Conservation (phyloP, 768 basidiomycete species). For the Rickenella mellea region DNA sequence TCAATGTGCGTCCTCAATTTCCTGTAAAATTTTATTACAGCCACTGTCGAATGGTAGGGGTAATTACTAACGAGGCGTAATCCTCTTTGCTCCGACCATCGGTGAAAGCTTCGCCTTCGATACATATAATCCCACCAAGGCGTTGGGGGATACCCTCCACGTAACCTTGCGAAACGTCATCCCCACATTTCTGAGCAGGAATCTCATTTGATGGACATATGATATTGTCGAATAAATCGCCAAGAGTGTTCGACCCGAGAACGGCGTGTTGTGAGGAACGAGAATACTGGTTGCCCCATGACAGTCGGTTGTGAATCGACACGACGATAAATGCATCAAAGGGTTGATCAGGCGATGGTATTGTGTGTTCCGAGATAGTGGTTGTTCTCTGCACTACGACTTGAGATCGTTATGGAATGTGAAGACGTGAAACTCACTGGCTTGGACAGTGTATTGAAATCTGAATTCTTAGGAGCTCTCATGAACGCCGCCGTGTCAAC, state of each 20-base stretch:
- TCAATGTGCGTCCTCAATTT: conserved; percentile 34
- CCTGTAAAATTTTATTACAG: conserved; percentile 18
- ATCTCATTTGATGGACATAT: conserved; percentile 55
- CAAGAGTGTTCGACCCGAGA: conserved; percentile 63
- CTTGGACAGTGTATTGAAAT: conserved; percentile 47
- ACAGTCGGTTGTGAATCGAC: conserved; percentile 49
- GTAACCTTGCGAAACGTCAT: conserved; percentile 20
- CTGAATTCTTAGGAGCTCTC: conserved; percentile 53
- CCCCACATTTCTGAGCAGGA: conserved; percentile 34
- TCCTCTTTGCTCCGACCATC: conserved; percentile 38
- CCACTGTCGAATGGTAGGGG: conserved; percentile 1
- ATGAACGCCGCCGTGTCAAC: conserved; percentile 51
- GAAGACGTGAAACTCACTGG: conserved; percentile 21
- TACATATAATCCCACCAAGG: conserved; percentile 42
- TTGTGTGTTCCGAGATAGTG: background rate
- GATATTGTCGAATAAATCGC: conserved; percentile 47
- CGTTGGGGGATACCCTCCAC: conserved; percentile 10
- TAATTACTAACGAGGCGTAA: conserved; percentile 45
- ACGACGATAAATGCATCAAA: conserved; percentile 44
- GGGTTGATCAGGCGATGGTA: background rate
- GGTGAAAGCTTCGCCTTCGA: conserved; percentile 53
- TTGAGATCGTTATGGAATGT: conserved; percentile 5
- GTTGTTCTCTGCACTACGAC: background rate
- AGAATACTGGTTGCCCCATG: conserved; percentile 51
- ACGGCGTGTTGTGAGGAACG: conserved; percentile 63